Evolutionary conservation across 805 yeast species (phyloP).

Genomic region (Metschnikowia chrysomelidarum): DNA sequence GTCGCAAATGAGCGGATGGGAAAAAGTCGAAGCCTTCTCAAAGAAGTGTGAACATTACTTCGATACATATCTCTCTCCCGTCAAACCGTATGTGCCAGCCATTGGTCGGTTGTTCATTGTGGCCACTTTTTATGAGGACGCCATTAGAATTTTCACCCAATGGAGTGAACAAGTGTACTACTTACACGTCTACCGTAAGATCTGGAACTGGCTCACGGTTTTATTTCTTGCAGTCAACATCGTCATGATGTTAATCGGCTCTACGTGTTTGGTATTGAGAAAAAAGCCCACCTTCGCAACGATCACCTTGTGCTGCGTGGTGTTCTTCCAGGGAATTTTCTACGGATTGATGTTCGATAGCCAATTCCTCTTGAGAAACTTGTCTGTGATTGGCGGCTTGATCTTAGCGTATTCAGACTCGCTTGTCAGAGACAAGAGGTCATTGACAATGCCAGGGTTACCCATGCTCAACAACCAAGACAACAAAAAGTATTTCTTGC

Average conservation of each 20-base stretch:
- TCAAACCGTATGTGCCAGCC: conserved; percentile 77
- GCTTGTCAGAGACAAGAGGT: conserved; percentile 71
- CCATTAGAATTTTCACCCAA: conserved; percentile 77
- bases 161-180: conserved; percentile 91
- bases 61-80: conserved; percentile 48
- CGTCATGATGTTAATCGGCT: conserved; percentile 66
- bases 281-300: conserved; percentile 71
- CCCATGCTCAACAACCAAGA: conserved; percentile 72
- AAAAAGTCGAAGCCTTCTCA: conserved; percentile 49
- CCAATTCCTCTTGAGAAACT: conserved; percentile 78
- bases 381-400: conserved; percentile 90
- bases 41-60: conserved; percentile 53
- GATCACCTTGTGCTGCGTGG: conserved; percentile 63
- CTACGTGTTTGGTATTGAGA: conserved; percentile 67
- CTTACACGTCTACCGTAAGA: conserved; percentile 72
- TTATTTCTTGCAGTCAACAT: conserved; percentile 65
- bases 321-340: conserved; percentile 78
- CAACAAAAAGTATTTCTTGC: conserved; percentile 72
- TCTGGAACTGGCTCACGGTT: conserved; percentile 76
- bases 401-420: conserved; percentile 85
- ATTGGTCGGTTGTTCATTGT: conserved; percentile 89
- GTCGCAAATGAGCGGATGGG: conserved; percentile 26
- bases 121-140: conserved; percentile 90
- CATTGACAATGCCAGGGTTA: conserved; percentile 67
- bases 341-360: conserved; percentile 85